Percentiles rank a stretch among this genome's conserved stretches.
These are phyloP conservation scores for Neonectria magnoliae DNA, from an alignment of 2,329 filamentous ascomycete genomes.

Conservation along the genomic window DNA sequence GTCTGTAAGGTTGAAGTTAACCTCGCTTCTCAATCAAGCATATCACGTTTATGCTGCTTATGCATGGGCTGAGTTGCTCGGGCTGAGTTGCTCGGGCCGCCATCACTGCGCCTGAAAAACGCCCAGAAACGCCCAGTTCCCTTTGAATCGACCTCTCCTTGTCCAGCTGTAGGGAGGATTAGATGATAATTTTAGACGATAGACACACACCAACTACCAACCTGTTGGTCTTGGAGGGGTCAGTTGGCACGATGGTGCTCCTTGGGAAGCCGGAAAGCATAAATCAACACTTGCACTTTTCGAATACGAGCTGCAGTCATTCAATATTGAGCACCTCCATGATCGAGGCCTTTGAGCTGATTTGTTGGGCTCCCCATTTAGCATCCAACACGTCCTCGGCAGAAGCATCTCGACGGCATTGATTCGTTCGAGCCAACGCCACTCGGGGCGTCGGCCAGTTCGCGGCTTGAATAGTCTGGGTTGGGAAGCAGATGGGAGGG, in stretches of 20 bases:
- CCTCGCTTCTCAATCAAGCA: neutral
- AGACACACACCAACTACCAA: neutral
- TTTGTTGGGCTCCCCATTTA: neutral
- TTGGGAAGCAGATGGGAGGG: neutral
- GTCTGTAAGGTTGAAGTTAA: neutral
- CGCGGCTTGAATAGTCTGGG: neutral
- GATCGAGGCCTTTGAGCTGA: neutral
- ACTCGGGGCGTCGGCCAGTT: neutral
- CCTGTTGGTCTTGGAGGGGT: neutral
- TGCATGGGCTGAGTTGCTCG: neutral
- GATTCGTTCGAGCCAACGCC: neutral
- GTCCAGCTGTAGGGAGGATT: neutral
- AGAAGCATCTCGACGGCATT: neutral
- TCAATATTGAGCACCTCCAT: neutral
- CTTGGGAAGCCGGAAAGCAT: slow-evolving; percentile 2
- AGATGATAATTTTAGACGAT: slow-evolving; percentile 1
- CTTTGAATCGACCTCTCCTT: neutral
- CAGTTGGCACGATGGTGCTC: neutral
- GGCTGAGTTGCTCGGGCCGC: neutral
- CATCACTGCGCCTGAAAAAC: neutral
- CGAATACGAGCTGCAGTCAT: slow-evolving; percentile 7
- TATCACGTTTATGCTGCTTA: neutral
- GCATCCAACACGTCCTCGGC: neutral
- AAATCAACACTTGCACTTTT: neutral
- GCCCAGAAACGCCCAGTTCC: neutral